Evolutionary conservation across 2,329 filamentous ascomycete species (phyloP), one percentile per base, ranked within the genome.

Genomic region (Ophiostoma novo-ulmi): DNA sequence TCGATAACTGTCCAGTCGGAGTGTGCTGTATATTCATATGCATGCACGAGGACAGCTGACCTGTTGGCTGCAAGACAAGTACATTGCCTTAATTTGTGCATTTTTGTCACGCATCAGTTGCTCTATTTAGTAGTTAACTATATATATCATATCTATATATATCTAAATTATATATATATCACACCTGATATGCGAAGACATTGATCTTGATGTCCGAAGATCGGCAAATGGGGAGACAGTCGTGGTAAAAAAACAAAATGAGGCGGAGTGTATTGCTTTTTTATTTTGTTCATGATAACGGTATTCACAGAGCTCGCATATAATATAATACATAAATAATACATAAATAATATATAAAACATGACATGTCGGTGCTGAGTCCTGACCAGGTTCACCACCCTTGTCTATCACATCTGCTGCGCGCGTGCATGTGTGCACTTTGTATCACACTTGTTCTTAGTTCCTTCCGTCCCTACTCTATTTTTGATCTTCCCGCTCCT

Each of bases 1-100:
- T 55, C 20, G 4, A 35, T 22, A 65, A 22, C 7, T 22, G 36
- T 39, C 61, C 61, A 64, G 61, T 64, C 35, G 31, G 31, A 20
- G 38, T 65, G 61, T 38, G n/a, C 36, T 39, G 35, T 65, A 10
- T 39, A 39, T 38, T 11, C 20, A 38, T 39, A 65, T 65, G 63
- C 63, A 65, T 41, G 63, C 63, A 65, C 35, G n/a, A 36, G 63
- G 36, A 39, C 63, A 39, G 63, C 35, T 65, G 63, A 65, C 63
- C 63, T 39, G 61, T 36, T 64, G 63, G 36, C 63, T 65, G 63
- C 63, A 65, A 39, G 63, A 65, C 63, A 17, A 39, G 41, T 26
- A 61, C 55, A 39, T 14, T 14, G 63, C 63, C 63, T 39, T 39
- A 17, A 11, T 65, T 39, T 65, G 61, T 39, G 36, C 58, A 58